Percentiles rank a stretch among this genome's conserved stretches.
Conservation (phyloP, 129 eudicot species). For the Flaveria brownii region DNA sequence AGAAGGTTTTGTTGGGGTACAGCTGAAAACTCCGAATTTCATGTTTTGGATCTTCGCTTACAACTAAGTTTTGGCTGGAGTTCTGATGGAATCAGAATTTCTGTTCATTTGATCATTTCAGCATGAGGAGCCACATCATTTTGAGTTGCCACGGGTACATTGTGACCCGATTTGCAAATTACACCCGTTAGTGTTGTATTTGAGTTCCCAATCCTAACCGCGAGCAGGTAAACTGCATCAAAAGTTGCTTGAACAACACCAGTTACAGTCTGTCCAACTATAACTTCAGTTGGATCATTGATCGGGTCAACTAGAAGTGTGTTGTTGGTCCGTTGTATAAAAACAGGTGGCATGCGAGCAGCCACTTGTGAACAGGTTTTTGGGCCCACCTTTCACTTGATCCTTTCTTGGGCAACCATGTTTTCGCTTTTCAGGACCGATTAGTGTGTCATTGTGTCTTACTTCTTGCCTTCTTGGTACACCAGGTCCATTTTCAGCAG, state of each 20-base stretch:
- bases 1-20: too few species aligned
- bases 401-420: conserved; percentile 92
- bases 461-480: conserved; percentile 34
- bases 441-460: conserved; percentile 36
- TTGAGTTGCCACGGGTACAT: conserved; percentile 71
- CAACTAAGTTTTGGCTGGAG: conserved; percentile 38
- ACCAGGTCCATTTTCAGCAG: conserved; percentile 48
- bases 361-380: conserved; percentile 32
- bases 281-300: conserved; percentile 38
- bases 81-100: conserved; percentile 43
- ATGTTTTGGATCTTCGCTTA: conserved; percentile 21
- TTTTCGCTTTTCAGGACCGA: conserved; percentile 53
- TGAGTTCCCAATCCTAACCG: conserved; percentile 74
- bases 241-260: conserved; percentile 83
- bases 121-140: conserved; percentile 87
- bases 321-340: conserved; percentile 4
- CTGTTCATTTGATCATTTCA: conserved; percentile 66
- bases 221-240: conserved; percentile 80
- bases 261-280: conserved; percentile 73
- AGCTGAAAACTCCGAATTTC: too few species aligned
- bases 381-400: conserved; percentile 48
- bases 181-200: conserved; percentile 67
- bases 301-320: conserved; percentile 31
- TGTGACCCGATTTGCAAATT: conserved; percentile 88
- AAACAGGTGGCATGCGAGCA: conserved; percentile 53